A percentile compares a stretch with the other conserved stretches of the same genome.
Conservation (phyloP, 2,329 filamentous ascomycete species). For the Dactylellina leptospora region DNA sequence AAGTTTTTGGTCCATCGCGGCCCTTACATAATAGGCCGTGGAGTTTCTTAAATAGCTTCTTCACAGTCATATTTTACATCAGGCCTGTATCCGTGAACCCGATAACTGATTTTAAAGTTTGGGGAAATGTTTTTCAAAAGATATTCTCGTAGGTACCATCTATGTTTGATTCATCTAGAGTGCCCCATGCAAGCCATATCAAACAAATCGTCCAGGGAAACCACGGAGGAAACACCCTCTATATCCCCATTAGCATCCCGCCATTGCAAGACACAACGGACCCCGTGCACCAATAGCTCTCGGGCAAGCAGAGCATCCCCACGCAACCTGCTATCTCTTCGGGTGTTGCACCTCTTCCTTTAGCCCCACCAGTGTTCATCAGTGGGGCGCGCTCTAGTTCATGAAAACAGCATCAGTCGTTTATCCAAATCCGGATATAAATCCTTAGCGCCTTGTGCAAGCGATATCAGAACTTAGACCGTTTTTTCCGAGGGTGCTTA, state of each 20-base stretch:
- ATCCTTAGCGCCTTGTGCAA: neutral
- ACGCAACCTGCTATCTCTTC: slow-evolving; percentile 78
- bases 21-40: too few relatives aligned
- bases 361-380: slow-evolving; percentile 63
- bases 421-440: neutral
- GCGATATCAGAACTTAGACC: neutral
- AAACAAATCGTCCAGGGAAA: too few relatives aligned
- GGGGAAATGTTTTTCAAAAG: too few relatives aligned
- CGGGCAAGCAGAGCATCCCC: slow-evolving; percentile 76
- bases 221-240: too few relatives aligned
- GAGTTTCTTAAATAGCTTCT: too few relatives aligned
- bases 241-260: slow-evolving; percentile 70
- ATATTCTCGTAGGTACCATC: too few relatives aligned
- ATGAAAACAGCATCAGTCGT: slow-evolving; percentile 60
- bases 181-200: too few relatives aligned
- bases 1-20: too few relatives aligned
- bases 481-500: neutral
- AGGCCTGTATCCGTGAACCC: too few relatives aligned
- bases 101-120: too few relatives aligned
- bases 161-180: too few relatives aligned
- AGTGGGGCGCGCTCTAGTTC: slow-evolving; percentile 67
- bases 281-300: slow-evolving; percentile 80
- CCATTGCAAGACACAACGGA: slow-evolving; percentile 83
- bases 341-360: slow-evolving; percentile 72
- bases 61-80: too few relatives aligned